Base-by-base conservation (phyloP, 2,329 filamentous ascomycete species). In the Chrysoporthe puriensis region DNA sequence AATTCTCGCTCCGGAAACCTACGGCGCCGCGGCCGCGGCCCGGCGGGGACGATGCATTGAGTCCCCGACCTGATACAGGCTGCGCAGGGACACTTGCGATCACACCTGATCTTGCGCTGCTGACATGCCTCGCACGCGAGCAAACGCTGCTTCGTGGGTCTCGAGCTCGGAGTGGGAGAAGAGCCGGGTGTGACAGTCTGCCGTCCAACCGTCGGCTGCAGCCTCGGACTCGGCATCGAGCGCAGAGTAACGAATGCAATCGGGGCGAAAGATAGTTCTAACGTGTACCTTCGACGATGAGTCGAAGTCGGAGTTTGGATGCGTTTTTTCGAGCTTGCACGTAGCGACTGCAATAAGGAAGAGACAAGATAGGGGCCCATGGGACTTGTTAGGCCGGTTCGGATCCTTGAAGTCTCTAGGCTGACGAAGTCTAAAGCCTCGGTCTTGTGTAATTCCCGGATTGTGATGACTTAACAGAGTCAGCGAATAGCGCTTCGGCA, bases 81-180 rank as follows among this genome's bases (percentile, higher is more conserved):
- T 1, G 80, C 74, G 72, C 88, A 91, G 2, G 88, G 88, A 70
- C 84, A 84, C 32, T 78, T 81, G 67, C 86, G 85, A 72, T 89
- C 83, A 75, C 88, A 91, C 69, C 85, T 88, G 48, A 90, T 79
- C 73, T 90, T 90, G 62, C 88, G 84, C 71, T 88, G 86, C 72
- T 91, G 88, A 70, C 89, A 92, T 1, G 84, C 80, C 1, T 87
- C 77, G 71, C 90, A 92, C 1, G 81, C 78, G 4, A 81, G 73
- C 4, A 80, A 21, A n/a, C 48, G n/a, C 48, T 7, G 48, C 21
- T 52, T 32, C 5, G 21, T 14, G 21, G 48, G 6, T 2, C 48
- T 52, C 11, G 48, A 13, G 11, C 1, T 13, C 14, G 21, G 11
- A 4, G 48, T 21, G 11, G 48, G 48, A 14, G 48, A 52, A 4